Percentiles rank a stretch among this genome's conserved stretches.
phyloP scores from a whole-genome alignment of 202 grass and related monocot genomes.

The Hordeum pubiflorum region DNA sequence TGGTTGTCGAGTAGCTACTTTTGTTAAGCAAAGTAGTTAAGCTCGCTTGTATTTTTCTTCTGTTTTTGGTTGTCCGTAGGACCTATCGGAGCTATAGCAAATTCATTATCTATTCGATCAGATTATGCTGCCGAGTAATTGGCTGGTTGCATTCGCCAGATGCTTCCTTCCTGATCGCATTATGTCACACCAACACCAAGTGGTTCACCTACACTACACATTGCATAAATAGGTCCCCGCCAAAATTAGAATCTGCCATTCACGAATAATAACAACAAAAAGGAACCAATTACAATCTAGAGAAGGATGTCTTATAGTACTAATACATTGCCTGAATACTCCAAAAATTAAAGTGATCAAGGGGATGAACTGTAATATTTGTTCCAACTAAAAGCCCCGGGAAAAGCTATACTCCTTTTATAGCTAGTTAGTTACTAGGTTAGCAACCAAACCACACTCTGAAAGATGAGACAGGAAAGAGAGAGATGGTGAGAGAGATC shows the following conservation, averaged over 20 bases:
- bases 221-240: background rate
- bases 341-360: no score
- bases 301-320: background rate
- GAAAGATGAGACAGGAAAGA: background rate
- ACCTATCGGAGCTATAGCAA: background rate
- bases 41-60: background rate
- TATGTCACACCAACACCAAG: background rate
- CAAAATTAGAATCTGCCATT: background rate
- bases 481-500: background rate
- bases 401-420: background rate
- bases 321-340: no score
- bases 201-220: background rate
- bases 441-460: background rate
- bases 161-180: background rate
- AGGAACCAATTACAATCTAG: background rate
- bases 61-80: background rate
- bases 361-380: background rate
- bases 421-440: background rate
- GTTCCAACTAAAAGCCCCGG: background rate
- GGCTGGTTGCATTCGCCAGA: background rate
- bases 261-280: background rate
- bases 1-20: background rate
- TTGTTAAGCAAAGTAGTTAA: background rate
- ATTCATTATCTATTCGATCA: background rate
- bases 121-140: background rate